Base-by-base conservation (phyloP, 2,329 filamentous ascomycete species). In the Neopestalotiopsis rosae region DNA sequence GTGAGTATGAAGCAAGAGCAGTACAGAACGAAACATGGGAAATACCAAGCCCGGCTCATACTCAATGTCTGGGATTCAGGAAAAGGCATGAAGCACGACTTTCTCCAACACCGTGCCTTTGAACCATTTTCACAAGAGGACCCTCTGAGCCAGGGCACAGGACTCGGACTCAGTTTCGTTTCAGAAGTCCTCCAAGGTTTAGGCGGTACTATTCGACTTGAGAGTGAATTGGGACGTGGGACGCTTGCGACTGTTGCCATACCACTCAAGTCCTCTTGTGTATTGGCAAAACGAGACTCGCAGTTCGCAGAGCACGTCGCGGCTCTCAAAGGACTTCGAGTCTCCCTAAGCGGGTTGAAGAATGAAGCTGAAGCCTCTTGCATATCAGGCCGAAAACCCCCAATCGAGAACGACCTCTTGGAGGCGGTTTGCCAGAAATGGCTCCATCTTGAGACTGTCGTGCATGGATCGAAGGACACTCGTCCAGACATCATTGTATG, bases 81-180 rank as follows among this genome's bases (percentile, higher is more conserved):
- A 1, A 85, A 85, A 62, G 91, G 89, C 5, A 91, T 91, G 68
- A 87, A 86, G 0, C 81, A 85, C 65, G 86, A 88, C 34, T 91
- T 89, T 73, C 79, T 90, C 66, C 81, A 85, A 40, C 86, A 85
- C 10, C 84, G 85, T 62, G 76, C 91, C 0, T 91, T 88, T 74
- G 87, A 86, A 0, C 87, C 88, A 0, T 90, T 90, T 69, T 78
- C 83, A 0, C 89, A 91, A 73, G 89, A 91, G 73, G 85, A 90
- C 69, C 80, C 83, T 1, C 77, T 91, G 7, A 84, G 86, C 1
- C 83, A 84, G 7, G 89, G 89, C 3, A 86, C 87, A 2, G 89
- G 89, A 0, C 80, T 91, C 1, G 89, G 89, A 0, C 79, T 91
- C 61, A 88, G 86, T 20, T 89, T 91, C 40, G 88, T 91, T 14